Base-by-base conservation (phyloP, 495 filamentous ascomycete genomes). In the Trichoderma orchidacearum region DNA sequence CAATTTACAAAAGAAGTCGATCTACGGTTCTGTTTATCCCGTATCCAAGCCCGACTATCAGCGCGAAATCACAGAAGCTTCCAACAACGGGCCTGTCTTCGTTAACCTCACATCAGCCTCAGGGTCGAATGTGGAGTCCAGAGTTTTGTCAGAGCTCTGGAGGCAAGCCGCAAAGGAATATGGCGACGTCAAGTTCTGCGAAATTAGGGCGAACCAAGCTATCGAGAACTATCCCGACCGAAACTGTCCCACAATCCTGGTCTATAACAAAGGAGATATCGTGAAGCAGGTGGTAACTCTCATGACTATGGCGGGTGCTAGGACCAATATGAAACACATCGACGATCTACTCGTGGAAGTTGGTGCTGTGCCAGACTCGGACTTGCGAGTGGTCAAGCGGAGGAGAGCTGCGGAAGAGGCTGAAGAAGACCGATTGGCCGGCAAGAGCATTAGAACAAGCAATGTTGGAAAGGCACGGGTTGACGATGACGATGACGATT, bases 131-230 rank as follows among this genome's bases (percentile, higher is more conserved):
- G 75, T 83, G 31, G 89, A 96, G 70, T 94, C 89, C 2, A 79
- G 85, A 30, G 70, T 94, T 1, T 66, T 96, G 61, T 84, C 85
- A 13, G 83, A 93, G 63, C 73, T 96, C n/a, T 99, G 93, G 92
- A 76, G 85, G 21, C 80, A 87, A 64, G 72, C 90, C 58, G 93
- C 93, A 15, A 69, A 68, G 56, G 88, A 89, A 64, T 97, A 85
- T 64, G 89, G 89, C 29, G 90, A 99, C 57, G 70, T 97, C 65
- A 99, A 99, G 71, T 99, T 99, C 73, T 96, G 91, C 67, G 89
- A 99, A 70, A 97, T 99, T 48, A 78, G 83, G 61, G 93, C 82
- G 2, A 85, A 90, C 64, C 84, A 95, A 80, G 95, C 93, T 57
- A 96, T 99, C 63, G 93, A 97, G 71, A 86, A 86, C 21, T 99